These are phyloP conservation scores for Cercophora samala DNA, from an alignment of 495 filamentous ascomycete genomes.

Conservation along the genomic window DNA sequence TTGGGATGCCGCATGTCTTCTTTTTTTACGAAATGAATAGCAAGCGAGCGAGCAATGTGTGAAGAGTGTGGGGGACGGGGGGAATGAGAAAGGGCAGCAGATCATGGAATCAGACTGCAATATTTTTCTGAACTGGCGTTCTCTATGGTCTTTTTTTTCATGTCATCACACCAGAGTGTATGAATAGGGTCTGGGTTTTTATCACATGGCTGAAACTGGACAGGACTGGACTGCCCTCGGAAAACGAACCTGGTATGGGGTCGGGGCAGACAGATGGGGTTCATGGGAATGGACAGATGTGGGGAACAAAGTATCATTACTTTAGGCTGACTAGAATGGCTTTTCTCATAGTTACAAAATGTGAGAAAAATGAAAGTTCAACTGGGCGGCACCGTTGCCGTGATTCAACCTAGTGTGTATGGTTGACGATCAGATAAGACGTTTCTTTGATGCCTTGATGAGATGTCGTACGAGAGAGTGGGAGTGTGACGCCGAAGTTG, in stretches of 20 bases:
- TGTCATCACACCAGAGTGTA: slow-evolving; percentile 11
- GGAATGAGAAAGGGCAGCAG: neutral
- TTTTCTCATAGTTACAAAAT: neutral
- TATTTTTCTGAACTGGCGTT: neutral
- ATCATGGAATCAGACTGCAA: neutral
- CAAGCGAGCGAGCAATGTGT: neutral
- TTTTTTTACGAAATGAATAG: neutral
- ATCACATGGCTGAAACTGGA: slow-evolving; percentile 11
- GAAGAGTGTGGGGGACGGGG: neutral
- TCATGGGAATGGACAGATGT: neutral
- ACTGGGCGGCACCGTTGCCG: neutral
- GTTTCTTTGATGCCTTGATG: neutral
- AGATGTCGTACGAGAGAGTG: neutral
- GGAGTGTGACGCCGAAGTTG: neutral
- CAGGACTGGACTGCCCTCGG: neutral
- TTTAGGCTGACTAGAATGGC: neutral
- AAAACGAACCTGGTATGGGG: neutral
- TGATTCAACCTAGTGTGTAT: neutral
- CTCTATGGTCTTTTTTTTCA: neutral
- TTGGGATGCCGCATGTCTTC: neutral
- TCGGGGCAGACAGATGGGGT: neutral
- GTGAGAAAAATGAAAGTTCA: neutral
- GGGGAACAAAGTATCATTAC: neutral
- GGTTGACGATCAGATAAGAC: neutral
- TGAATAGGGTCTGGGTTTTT: slow-evolving; percentile 10